These are phyloP conservation scores for Pholiota adiposa DNA, from an alignment of 1,284 basidiomycete species.

Conservation along the genomic window DNA sequence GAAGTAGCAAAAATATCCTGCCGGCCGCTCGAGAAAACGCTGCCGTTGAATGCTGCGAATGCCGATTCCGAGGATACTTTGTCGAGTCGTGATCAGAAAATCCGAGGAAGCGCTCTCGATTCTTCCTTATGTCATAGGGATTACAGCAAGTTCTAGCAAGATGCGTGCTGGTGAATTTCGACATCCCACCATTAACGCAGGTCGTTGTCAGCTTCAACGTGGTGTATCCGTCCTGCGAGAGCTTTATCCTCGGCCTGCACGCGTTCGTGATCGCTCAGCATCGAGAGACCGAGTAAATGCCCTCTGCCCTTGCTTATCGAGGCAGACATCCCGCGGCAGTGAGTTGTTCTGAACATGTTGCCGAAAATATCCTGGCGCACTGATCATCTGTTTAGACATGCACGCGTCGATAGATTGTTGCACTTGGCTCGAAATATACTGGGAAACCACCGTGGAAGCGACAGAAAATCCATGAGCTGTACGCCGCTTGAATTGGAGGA, in stretches of 20 bases:
- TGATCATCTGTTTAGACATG: background rate
- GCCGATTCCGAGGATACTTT: conserved; percentile 19
- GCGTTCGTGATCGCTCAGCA: background rate
- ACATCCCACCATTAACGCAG: conserved; percentile 2
- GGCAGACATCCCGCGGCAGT: background rate
- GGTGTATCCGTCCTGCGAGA: background rate
- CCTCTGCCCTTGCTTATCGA: conserved; percentile 1
- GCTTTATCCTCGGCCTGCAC: conserved; percentile 3
- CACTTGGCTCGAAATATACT: background rate
- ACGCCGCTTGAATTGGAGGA: background rate
- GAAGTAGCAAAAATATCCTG: background rate
- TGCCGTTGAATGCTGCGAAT: background rate
- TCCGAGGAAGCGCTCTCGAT: conserved; percentile 18
- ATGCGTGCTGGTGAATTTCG: background rate
- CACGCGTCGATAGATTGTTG: background rate
- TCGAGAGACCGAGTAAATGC: conserved; percentile 3
- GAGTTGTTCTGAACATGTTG: background rate
- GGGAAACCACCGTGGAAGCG: background rate
- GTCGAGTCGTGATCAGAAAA: conserved; percentile 2
- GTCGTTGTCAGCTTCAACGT: background rate
- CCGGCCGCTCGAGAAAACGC: background rate
- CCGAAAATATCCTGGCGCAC: background rate
- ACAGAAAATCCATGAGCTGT: background rate
- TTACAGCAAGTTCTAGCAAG: background rate
- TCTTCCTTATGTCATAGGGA: background rate